A percentile compares a stretch with the other conserved stretches of the same genome.
Conservation (phyloP, 305 asterid species). For the Ilex paraguariensis region DNA sequence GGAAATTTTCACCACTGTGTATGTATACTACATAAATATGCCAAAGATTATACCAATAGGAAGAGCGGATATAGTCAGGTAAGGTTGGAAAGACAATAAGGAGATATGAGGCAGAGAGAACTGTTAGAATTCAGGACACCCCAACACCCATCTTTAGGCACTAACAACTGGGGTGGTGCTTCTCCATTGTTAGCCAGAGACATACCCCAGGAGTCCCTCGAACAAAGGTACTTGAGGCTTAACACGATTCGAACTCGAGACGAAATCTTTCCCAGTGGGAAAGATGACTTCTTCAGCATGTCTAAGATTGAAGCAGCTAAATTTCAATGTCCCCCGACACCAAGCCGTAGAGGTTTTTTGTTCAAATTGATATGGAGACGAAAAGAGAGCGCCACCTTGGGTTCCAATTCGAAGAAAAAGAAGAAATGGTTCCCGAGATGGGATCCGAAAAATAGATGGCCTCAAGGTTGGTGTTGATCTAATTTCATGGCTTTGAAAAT, state of each 20-base stretch:
- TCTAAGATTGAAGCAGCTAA: constrained; percentile 21
- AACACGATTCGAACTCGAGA: constrained; percentile 30
- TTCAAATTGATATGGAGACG: constrained; percentile 35
- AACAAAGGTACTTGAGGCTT: constrained; percentile 44
- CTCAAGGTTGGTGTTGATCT: constrained; percentile 67
- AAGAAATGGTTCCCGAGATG: constrained; percentile 28
- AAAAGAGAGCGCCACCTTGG: constrained; percentile 18
- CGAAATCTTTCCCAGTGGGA: constrained; percentile 26
- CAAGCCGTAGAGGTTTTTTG: constrained; percentile 21
- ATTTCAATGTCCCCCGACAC: constrained; percentile 10
- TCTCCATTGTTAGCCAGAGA: constrained; percentile 68
- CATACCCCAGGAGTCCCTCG: constrained; percentile 55
- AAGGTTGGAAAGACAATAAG: not conserved
- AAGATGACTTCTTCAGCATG: constrained; percentile 27
- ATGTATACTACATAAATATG: too few relatives aligned
- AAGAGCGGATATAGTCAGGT: not conserved
- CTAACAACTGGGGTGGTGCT: constrained; percentile 84
- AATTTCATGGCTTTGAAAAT: too few relatives aligned
- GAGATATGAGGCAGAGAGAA: constrained; percentile 24
- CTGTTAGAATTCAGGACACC: constrained; percentile 61
- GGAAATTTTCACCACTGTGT: not conserved
- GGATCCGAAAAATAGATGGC: constrained; percentile 58
- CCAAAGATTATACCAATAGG: too few relatives aligned
- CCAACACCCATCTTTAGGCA: constrained; percentile 60
- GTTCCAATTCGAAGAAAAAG: constrained; percentile 20